Conservation (phyloP, 176 grass and related monocot species). For the Zizania latifolia region DNA sequence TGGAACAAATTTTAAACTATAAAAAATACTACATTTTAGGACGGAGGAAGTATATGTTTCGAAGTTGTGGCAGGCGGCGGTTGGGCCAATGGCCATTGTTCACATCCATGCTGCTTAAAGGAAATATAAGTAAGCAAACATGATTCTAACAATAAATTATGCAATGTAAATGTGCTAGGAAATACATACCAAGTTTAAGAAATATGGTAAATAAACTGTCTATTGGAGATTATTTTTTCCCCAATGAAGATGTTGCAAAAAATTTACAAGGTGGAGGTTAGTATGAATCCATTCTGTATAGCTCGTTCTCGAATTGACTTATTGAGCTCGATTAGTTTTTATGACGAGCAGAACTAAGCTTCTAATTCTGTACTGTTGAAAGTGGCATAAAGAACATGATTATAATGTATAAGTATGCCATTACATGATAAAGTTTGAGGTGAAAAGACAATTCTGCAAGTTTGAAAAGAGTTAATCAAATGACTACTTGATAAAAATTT, state of each 20-base stretch:
- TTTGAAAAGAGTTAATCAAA: background rate
- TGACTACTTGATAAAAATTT: too few relatives aligned
- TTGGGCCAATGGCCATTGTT: too few relatives aligned
- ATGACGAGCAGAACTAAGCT: background rate
- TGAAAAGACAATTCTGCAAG: background rate
- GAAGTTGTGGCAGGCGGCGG: too few relatives aligned
- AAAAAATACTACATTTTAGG: too few relatives aligned
- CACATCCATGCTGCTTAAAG: background rate
- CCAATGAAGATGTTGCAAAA: background rate
- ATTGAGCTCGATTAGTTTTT: background rate
- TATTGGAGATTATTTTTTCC: background rate
- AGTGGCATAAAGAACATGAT: background rate
- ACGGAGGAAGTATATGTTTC: too few relatives aligned
- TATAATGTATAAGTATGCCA: background rate
- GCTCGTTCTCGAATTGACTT: background rate
- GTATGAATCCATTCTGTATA: background rate
- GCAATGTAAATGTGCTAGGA: background rate
- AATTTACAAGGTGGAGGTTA: background rate
- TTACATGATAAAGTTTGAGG: background rate
- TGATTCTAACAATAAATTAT: background rate
- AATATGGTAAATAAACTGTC: background rate
- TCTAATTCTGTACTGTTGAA: background rate
- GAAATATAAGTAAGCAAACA: too few relatives aligned
- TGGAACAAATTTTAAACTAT: too few relatives aligned
- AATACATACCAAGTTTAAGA: background rate